Evolutionary conservation across 768 basidiomycete genomes (phyloP).

Genomic region (Paxillus rubicundulus): DNA sequence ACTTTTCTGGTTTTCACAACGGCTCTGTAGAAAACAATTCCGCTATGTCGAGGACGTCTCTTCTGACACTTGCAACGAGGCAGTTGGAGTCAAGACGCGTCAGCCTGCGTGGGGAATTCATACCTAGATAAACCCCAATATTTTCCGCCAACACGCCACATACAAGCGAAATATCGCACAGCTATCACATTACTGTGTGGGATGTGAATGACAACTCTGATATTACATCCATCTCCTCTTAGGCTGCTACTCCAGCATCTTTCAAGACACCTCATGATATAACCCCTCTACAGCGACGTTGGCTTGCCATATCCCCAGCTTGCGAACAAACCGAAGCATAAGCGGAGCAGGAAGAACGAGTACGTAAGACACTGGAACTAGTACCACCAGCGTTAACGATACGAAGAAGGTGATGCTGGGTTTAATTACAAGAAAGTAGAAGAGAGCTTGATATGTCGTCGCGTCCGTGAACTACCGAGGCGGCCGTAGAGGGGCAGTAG

Average conservation of each 20-base stretch:
- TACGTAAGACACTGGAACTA: conserved; percentile 56
- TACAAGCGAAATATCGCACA: conserved; percentile 13
- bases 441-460: conserved; percentile 80
- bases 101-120: conserved; percentile 29
- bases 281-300: conserved; percentile 76
- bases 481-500: not conserved
- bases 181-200: not conserved
- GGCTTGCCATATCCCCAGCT: conserved; percentile 79
- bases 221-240: not conserved
- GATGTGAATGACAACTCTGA: not conserved
- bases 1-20: not conserved
- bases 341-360: conserved; percentile 69
- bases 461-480: conserved; percentile 67
- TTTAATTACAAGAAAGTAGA: conserved; percentile 88
- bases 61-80: conserved; percentile 12
- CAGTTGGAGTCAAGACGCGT: conserved; percentile 37
- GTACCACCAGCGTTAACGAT: conserved; percentile 48
- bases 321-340: conserved; percentile 59
- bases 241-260: not conserved
- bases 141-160: conserved; percentile 28
- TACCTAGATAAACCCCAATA: conserved; percentile 9
- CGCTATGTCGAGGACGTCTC: conserved; percentile 1
- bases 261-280: conserved; percentile 38
- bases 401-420: conserved; percentile 73
- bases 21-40: conserved; percentile 7